Percentiles rank a stretch among this genome's conserved stretches.
These are phyloP conservation scores for Trichosporon coremiiforme DNA, from an alignment of 1,284 basidiomycete species.

Conservation along the genomic window DNA sequence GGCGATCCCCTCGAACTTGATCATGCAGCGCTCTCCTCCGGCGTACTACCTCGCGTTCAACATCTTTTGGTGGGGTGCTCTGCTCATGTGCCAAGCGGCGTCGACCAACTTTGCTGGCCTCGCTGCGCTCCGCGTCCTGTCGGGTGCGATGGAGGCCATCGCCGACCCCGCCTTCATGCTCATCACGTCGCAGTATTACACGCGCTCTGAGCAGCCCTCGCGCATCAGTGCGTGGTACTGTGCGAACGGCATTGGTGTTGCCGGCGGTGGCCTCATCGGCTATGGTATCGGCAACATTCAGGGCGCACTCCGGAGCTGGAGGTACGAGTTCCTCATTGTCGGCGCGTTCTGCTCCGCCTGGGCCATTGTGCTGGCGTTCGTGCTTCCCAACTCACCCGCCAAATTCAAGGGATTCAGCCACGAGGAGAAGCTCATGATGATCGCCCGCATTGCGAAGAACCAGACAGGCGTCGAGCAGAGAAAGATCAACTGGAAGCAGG, in stretches of 20 bases:
- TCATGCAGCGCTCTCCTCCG: conserved; percentile 59
- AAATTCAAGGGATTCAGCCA: conserved; percentile 51
- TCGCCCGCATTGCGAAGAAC: conserved; percentile 54
- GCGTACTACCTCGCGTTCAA: conserved; percentile 59
- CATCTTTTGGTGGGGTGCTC: conserved; percentile 59
- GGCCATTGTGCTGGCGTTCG: conserved; percentile 46
- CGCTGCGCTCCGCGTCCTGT: conserved; percentile 57
- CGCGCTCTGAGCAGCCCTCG: conserved; percentile 52
- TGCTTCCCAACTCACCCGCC: conserved; percentile 53
- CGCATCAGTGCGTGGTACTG: conserved; percentile 53
- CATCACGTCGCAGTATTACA: conserved; percentile 54
- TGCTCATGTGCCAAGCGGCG: conserved; percentile 57
- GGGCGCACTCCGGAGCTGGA: conserved; percentile 50
- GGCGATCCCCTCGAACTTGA: conserved; percentile 60
- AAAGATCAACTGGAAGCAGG: conserved; percentile 56
- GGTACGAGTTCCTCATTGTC: conserved; percentile 56
- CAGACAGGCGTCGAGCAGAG: conserved; percentile 57
- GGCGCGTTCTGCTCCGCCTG: conserved; percentile 51
- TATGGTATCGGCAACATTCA: conserved; percentile 53
- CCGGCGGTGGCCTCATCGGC: conserved; percentile 49
- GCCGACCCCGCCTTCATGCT: conserved; percentile 54
- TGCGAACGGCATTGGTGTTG: conserved; percentile 55
- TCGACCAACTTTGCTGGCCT: conserved; percentile 57
- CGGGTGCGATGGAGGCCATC: conserved; percentile 58
- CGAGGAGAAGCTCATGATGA: conserved; percentile 56